Percentiles rank a stretch among this genome's conserved stretches.
These are phyloP conservation scores for Diaporthe nobilis DNA, from an alignment of 2,329 filamentous ascomycete genomes.

Conservation along the genomic window DNA sequence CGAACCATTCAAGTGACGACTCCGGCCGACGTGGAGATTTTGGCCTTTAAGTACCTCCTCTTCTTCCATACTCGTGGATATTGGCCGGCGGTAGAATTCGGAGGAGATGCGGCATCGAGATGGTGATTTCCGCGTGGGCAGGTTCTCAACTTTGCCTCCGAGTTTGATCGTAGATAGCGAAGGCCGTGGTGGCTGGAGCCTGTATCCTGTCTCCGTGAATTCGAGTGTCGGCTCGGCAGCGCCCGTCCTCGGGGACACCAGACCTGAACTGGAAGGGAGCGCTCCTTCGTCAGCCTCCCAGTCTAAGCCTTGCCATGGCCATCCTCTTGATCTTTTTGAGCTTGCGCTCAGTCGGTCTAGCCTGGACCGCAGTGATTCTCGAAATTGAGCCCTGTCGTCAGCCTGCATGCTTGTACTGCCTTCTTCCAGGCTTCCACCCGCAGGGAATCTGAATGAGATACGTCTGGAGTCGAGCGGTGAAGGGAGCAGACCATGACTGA, in stretches of 20 bases:
- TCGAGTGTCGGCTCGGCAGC: not conserved
- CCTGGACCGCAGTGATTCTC: conserved; percentile 2
- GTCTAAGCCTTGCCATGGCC: conserved; percentile 3
- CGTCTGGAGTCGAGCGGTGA: not conserved
- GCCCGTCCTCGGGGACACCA: conserved; percentile 6
- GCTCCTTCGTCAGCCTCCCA: conserved; percentile 1
- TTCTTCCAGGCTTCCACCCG: not conserved
- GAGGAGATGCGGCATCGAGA: not conserved
- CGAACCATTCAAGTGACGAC: conserved; percentile 25
- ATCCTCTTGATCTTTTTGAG: not conserved
- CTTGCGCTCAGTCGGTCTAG: conserved; percentile 12
- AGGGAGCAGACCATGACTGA: conserved; percentile 31
- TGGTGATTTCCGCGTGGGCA: not conserved
- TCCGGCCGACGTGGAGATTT: not conserved
- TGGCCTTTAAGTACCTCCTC: not conserved
- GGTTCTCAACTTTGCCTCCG: not conserved
- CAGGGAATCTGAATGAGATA: not conserved
- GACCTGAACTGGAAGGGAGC: not conserved
- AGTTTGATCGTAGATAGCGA: not conserved
- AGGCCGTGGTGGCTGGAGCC: not conserved
- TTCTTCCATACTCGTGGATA: conserved; percentile 1
- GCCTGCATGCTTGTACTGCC: not conserved
- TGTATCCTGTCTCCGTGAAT: not conserved
- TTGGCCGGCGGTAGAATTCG: conserved; percentile 17
- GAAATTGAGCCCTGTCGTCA: not conserved